These are phyloP conservation scores for Aspergillus aculeatus DNA, from an alignment of 2,329 filamentous ascomycete genomes.

Conservation along the genomic window DNA sequence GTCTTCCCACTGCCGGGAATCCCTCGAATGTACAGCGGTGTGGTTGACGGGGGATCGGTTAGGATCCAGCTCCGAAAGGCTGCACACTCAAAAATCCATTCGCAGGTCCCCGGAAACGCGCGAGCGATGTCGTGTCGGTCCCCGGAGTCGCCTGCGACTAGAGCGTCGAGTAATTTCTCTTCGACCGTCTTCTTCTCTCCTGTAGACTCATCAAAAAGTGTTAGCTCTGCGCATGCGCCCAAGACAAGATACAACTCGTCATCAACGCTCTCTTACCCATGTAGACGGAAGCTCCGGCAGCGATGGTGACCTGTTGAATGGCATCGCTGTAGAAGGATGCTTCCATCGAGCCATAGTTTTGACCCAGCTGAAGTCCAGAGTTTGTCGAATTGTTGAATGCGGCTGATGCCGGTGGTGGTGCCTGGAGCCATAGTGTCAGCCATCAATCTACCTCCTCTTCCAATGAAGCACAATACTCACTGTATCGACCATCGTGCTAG, in stretches of 20 bases:
- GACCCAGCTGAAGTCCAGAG: constrained; percentile 1
- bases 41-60: background rate
- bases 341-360: background rate
- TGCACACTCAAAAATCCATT: background rate
- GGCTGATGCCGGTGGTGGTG: background rate
- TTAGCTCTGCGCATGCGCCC: background rate
- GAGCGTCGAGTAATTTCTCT: constrained; percentile 1
- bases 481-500: background rate
- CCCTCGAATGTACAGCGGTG: background rate
- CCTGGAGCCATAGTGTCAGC: background rate
- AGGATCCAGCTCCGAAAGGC: background rate
- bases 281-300: constrained; percentile 1
- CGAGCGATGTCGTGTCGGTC: background rate
- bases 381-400: background rate
- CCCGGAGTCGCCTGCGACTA: background rate
- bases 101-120: background rate
- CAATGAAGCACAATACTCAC: background rate
- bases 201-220: background rate
- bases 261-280: background rate
- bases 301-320: background rate
- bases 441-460: background rate
- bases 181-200: background rate
- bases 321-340: background rate
- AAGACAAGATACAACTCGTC: background rate
- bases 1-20: constrained; percentile 4